Evolutionary conservation across 768 basidiomycete species (phyloP).

Genomic region (Lactarius evosmus): DNA sequence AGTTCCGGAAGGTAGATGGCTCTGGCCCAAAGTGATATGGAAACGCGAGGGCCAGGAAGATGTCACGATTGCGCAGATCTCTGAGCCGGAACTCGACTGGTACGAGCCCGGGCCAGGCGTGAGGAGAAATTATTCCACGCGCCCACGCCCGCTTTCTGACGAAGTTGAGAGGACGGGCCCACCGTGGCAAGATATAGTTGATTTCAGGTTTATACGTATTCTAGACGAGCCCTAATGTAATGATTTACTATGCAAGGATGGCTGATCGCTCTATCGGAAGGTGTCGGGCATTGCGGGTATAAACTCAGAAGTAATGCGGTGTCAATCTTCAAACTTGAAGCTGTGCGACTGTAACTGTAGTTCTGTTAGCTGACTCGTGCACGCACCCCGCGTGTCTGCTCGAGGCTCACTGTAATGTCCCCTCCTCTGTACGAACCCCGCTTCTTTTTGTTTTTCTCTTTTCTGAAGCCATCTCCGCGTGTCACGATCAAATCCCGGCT

Average conservation of each 20-base stretch:
- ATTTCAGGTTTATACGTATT: conserved; percentile 27
- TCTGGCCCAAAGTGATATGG: conserved; percentile 45
- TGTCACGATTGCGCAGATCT: conserved; percentile 22
- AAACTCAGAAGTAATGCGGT: not conserved
- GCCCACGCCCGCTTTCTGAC: not conserved
- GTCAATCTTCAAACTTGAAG: conserved; percentile 71
- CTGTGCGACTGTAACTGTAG: conserved; percentile 75
- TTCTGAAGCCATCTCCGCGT: conserved; percentile 90
- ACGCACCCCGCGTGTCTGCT: not conserved
- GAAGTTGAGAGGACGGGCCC: not conserved
- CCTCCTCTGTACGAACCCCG: conserved; percentile 91
- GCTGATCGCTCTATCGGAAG: not conserved
- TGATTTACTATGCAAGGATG: not conserved
- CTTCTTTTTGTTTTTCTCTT: conserved; percentile 99
- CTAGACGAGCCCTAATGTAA: conserved; percentile 26
- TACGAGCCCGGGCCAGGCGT: conserved; percentile 11
- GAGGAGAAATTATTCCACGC: conserved; percentile 11
- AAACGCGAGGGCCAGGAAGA: conserved; percentile 16
- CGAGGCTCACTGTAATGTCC: conserved; percentile 73
- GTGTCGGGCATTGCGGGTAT: not conserved
- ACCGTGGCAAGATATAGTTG: conserved; percentile 16
- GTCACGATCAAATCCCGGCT: conserved; percentile 88
- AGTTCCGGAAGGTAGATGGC: conserved; percentile 43
- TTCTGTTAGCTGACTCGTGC: not conserved
- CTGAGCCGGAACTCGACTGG: conserved; percentile 21